Evolutionary conservation across 768 basidiomycete species (phyloP), one percentile per base, ranked within the genome.

Genomic region (Glaciozyma martinii): DNA sequence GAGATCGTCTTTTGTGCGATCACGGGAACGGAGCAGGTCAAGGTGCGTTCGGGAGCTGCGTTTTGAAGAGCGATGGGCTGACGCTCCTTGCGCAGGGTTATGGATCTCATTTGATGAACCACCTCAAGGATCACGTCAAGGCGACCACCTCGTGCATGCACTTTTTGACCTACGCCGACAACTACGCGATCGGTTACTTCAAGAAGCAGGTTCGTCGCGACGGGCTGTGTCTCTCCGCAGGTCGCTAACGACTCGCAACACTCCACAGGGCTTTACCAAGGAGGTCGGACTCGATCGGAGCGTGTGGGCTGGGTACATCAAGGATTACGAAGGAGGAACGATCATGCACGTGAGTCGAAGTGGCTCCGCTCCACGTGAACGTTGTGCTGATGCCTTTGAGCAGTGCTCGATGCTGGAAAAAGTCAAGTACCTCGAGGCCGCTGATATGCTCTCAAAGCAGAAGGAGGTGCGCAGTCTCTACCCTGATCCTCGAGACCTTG

Each of bases 1-100:
- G 95, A 99, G 77, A 98, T 99, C 73, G 93, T 95, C 10, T 99
- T 99, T 78, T 98, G 97, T 74, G 95, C 95, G 0, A 94, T 94
- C 10, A 89, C 91, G 32, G 91, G 89, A 40, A 89, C 88, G 9
- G 92, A 94, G 76, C 94, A 99, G 80, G 90, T 93, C 77, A 97
- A 95, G 84, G 93, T 94, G 74, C 56, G 79, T 72, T 16, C 4
- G 25, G 52, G 25, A 23, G 33, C 29, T 23, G 23, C 25, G 15
- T 27, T 3, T 1, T 12, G 1, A 9, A 1, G 3, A 1, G 16
- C 7, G 42, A 30, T 23, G 37, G 29, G 8, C 54, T 18, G 16
- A 5, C 55, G 27, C n/a, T 50, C 5, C 30, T 3, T 9, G 16
- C 32, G 27, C 69, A 97, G 92, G 94, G 95, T 18, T 99, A 99